phyloP scores from a whole-genome alignment of 805 yeast species.

The Metschnikowia picachoensis region DNA sequence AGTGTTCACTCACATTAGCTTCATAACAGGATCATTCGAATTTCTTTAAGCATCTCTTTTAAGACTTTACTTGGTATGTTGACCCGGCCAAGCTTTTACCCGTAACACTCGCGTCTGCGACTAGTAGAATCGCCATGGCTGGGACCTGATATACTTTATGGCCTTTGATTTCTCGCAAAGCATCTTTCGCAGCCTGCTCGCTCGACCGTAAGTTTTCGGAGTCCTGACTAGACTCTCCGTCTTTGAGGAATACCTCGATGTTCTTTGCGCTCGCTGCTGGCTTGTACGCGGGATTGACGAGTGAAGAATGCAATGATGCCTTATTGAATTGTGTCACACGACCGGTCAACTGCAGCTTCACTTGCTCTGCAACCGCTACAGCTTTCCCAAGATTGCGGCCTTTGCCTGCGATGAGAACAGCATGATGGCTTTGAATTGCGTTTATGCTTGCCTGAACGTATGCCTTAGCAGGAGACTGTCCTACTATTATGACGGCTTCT shows the following conservation, averaged over 20 bases:
- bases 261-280: conserved; percentile 13
- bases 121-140: conserved; percentile 18
- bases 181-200: conserved; percentile 4
- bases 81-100: too few relatives aligned
- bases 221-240: background rate
- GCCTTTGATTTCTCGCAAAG: conserved; percentile 18
- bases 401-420: conserved; percentile 18
- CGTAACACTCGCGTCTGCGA: background rate
- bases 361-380: conserved; percentile 20
- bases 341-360: conserved; percentile 14
- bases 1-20: too few relatives aligned
- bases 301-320: conserved; percentile 14
- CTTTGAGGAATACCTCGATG: conserved; percentile 12
- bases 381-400: conserved; percentile 19
- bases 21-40: too few relatives aligned
- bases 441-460: conserved; percentile 13
- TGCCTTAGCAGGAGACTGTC: conserved; percentile 16
- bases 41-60: background rate
- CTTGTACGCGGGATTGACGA: conserved; percentile 16
- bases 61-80: background rate
- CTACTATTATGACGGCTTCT: conserved; percentile 15
- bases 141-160: conserved; percentile 21
- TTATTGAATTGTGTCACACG: conserved; percentile 18
- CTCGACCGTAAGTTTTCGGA: background rate
- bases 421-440: conserved; percentile 8